phyloP scores from a whole-genome alignment of 2,329 filamentous ascomycete genomes.

The Diplodia intermedia region DNA sequence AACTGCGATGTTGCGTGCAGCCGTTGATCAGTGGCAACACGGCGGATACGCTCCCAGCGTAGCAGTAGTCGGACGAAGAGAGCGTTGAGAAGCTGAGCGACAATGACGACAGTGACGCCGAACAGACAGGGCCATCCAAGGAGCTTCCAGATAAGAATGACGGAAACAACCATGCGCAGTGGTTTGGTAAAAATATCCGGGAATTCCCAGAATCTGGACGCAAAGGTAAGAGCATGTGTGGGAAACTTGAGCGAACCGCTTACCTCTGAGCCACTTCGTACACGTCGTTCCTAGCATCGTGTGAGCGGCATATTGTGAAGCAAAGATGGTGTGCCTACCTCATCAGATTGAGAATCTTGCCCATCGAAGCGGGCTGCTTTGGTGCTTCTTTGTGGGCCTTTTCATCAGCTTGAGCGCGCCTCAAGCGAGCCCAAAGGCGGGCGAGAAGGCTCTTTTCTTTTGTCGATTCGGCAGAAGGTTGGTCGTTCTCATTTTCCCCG shows the following conservation, averaged over 20 bases:
- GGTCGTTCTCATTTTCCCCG: not conserved
- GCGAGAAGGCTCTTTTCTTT: not conserved
- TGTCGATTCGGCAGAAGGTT: not conserved
- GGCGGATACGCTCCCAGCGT: constrained; percentile 72
- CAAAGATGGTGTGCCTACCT: constrained; percentile 54
- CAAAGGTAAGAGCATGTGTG: not conserved
- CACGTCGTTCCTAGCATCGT: constrained; percentile 64
- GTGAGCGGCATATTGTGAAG: not conserved
- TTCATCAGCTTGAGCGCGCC: constrained; percentile 37
- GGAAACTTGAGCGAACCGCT: not conserved
- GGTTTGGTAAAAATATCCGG: constrained; percentile 77
- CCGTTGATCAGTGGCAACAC: constrained; percentile 76
- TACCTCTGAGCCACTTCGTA: constrained; percentile 76
- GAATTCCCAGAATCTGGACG: constrained; percentile 82
- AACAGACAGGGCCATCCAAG: constrained; percentile 81
- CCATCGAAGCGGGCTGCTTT: constrained; percentile 75
- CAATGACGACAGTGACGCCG: constrained; percentile 71
- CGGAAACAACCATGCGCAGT: constrained; percentile 75
- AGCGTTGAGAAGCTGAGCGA: constrained; percentile 74
- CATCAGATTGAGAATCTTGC: constrained; percentile 89
- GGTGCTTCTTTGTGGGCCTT: constrained; percentile 37
- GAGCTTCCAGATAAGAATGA: constrained; percentile 76
- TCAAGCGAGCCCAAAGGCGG: constrained; percentile 24
- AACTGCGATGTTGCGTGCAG: constrained; percentile 84
- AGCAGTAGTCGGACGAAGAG: constrained; percentile 71